phyloP scores from a whole-genome alignment of 176 grass and related monocot genomes.

The Zea mays region DNA sequence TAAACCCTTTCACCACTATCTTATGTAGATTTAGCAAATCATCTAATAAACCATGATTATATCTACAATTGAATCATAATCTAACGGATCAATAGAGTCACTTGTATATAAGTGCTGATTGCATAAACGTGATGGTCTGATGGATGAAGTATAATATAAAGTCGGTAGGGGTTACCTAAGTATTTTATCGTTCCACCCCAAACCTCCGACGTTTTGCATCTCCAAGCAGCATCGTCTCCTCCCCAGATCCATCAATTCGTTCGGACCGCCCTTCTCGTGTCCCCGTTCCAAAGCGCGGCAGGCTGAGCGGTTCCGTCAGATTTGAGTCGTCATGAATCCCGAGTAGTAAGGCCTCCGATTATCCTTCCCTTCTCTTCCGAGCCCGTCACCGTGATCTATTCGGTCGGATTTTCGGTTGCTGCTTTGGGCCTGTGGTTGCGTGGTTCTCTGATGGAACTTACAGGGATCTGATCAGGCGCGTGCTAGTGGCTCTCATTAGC shows the following conservation, averaged over 20 bases:
- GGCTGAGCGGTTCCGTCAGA: constrained; percentile 5
- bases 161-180: too few species aligned
- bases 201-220: too few species aligned
- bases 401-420: not conserved
- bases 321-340: constrained; percentile 57
- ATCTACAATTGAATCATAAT: too few species aligned
- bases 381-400: not conserved
- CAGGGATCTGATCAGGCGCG: not conserved
- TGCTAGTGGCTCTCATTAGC: constrained; percentile 12
- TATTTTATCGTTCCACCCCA: too few species aligned
- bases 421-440: not conserved
- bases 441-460: not conserved
- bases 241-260: constrained; percentile 30
- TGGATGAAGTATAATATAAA: too few species aligned
- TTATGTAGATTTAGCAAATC: too few species aligned
- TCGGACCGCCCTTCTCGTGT: not conserved
- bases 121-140: too few species aligned
- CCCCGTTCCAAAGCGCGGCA: constrained; percentile 14
- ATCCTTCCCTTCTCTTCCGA: not conserved
- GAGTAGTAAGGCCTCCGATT: constrained; percentile 55
- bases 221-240: not conserved
- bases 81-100: too few species aligned
- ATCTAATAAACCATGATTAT: too few species aligned
- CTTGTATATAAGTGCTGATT: too few species aligned
- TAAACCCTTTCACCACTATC: too few species aligned